phyloP scores from a whole-genome alignment of 768 basidiomycete genomes.

The Panaeolus papilionaceus region DNA sequence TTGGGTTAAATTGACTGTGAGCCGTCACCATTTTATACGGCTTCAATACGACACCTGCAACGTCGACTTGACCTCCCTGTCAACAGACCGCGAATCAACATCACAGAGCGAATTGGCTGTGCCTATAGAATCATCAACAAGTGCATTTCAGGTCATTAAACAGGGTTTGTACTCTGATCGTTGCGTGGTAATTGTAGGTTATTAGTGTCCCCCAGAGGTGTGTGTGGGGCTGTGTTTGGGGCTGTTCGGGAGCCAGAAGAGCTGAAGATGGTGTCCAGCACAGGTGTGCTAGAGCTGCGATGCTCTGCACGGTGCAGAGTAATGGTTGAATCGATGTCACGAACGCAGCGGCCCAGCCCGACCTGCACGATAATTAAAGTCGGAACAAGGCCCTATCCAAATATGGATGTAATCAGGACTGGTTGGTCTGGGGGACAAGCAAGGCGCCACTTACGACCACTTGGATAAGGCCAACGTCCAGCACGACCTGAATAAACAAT shows the following conservation, averaged over 20 bases:
- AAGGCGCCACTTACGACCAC: conserved; percentile 27
- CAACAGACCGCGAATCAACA: not conserved
- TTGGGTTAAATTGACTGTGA: not conserved
- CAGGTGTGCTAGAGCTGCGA: conserved; percentile 4
- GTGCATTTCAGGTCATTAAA: conserved; percentile 3
- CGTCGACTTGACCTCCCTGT: not conserved
- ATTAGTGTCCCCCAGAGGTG: not conserved
- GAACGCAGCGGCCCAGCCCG: conserved; percentile 20
- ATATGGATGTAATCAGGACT: not conserved
- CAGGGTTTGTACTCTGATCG: conserved; percentile 3
- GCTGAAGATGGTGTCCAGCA: not conserved
- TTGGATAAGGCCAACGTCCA: conserved; percentile 29
- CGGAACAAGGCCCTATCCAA: conserved; percentile 30
- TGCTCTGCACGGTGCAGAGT: not conserved
- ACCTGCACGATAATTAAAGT: conserved; percentile 32
- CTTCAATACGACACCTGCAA: not conserved
- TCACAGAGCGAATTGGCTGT: not conserved
- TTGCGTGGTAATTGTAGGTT: conserved; percentile 1
- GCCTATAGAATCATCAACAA: conserved; percentile 2
- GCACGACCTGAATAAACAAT: conserved; percentile 22
- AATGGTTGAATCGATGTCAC: not conserved
- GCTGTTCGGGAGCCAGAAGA: not conserved
- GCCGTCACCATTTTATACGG: not conserved
- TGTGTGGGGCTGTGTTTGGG: conserved; percentile 1
- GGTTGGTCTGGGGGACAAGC: not conserved